Base-by-base conservation (phyloP, 495 filamentous ascomycete genomes). In the Usnea hakonensis region DNA sequence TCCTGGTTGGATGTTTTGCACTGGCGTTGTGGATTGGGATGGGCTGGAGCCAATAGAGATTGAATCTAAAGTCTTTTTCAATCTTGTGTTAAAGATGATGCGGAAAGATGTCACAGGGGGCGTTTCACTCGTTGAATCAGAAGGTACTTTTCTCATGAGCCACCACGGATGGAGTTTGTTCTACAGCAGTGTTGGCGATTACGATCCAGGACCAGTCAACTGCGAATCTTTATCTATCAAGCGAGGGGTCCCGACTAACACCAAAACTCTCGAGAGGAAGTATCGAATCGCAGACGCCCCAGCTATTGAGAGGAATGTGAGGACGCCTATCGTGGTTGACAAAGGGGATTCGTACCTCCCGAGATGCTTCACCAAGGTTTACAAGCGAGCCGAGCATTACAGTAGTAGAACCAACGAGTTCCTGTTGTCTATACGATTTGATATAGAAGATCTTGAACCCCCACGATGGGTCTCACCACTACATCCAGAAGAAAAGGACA, bases 91-190 rank as follows among this genome's bases (percentile, higher is more conserved):
- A n/a, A 37, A 37, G 5, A 33, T 60, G 23, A 52, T 60, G 58
- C 30, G 43, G 19, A 60, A 60, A 60, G 23, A 37, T 60, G 19
- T 26, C 26, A 33, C 43, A 17, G 16, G 23, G n/a, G 58, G 43
- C 5, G 17, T 1, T 48, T 37, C 58, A 19, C 4, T 50, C 17
- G 38, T 50, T 32, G n/a, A 60, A 33, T 46, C 43, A 37, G 32
- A 46, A 37, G 58, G 50, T 1, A 37, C 33, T 30, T 62, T 56
- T 36, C 60, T 62, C 36, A 44, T 23, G 2, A 54, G 60, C 37
- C 35, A 55, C n/a, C 33, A 44, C 16, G 57, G 63, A 38, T 65
- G 63, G 63, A 65, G 58, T 57, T 36, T 60, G 28, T 60, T 61
- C 33, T 58, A 59, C 26, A 44, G 36, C 19, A 43, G 30, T 36